Evolutionary conservation across 306 rosid genomes (phyloP).

Genomic region (Hippophae rhamnoides): DNA sequence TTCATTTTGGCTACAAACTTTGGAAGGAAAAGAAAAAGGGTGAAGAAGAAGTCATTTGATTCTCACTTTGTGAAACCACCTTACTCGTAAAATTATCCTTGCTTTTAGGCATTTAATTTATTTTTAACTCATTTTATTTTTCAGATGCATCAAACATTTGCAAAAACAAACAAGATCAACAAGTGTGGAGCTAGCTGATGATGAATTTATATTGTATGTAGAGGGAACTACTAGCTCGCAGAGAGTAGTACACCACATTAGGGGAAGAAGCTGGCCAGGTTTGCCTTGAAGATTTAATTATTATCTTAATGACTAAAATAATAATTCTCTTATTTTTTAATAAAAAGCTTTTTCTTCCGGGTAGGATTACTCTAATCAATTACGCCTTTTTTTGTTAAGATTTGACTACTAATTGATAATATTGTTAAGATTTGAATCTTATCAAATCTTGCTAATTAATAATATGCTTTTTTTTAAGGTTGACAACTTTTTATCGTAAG

Average conservation of each 20-base stretch:
- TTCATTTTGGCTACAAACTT: no score
- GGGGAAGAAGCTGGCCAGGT: constrained; percentile 92
- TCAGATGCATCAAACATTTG: constrained; percentile 52
- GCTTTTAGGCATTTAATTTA: no score
- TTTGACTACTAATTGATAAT: no score
- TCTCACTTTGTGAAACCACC: no score
- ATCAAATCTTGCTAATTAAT: no score
- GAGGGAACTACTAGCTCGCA: constrained; percentile 83
- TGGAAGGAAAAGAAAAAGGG: no score
- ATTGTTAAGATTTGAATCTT: no score
- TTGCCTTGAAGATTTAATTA: constrained; percentile 4
- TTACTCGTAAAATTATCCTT: no score
- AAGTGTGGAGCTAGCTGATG: constrained; percentile 64
- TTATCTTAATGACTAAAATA: no score
- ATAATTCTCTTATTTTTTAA: background rate
- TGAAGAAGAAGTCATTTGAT: no score
- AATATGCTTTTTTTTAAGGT: no score
- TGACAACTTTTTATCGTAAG: no score
- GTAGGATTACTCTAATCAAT: constrained; percentile 85
- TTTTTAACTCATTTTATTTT: constrained; percentile 1
- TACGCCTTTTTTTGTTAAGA: constrained; percentile 20
- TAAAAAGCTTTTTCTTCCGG: constrained; percentile 28
- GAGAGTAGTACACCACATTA: constrained; percentile 85
- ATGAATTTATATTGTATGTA: constrained; percentile 77
- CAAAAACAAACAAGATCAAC: constrained; percentile 57